phyloP scores from a whole-genome alignment of 2,329 filamentous ascomycete species.

The Alternaria infectoria region DNA sequence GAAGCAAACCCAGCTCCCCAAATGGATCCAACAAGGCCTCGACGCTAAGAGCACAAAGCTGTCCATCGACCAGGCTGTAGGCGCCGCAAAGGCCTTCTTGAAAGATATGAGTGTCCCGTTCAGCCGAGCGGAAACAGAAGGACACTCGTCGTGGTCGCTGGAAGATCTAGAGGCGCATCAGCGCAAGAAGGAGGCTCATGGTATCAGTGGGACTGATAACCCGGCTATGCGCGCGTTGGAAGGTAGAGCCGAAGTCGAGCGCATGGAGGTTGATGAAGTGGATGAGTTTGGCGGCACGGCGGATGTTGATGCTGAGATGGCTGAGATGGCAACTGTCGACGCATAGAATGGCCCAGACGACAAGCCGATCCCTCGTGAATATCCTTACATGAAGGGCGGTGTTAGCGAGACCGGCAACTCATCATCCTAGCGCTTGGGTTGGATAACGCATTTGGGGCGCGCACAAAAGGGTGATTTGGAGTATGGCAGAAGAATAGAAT shows the following conservation, averaged over 20 bases:
- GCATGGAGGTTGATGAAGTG: slow-evolving; percentile 21
- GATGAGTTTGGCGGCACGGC: slow-evolving; percentile 44
- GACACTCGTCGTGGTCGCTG: slow-evolving; percentile 89
- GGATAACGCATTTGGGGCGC: background rate
- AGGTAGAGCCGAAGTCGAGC: slow-evolving; percentile 35
- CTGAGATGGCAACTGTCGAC: slow-evolving; percentile 29
- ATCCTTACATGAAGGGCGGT: background rate
- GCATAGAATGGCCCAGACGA: background rate
- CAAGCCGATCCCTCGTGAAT: background rate
- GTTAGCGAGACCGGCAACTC: background rate
- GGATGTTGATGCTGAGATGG: slow-evolving; percentile 48
- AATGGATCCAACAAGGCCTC: slow-evolving; percentile 93
- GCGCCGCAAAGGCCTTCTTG: slow-evolving; percentile 86
- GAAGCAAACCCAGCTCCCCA: slow-evolving; percentile 87
- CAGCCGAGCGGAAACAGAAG: slow-evolving; percentile 80
- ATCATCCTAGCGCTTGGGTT: background rate
- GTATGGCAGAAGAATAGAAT: background rate
- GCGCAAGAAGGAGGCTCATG: slow-evolving; percentile 73
- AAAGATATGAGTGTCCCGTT: slow-evolving; percentile 93
- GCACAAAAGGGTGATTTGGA: background rate
- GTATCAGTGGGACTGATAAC: slow-evolving; percentile 66
- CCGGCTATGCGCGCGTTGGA: slow-evolving; percentile 48
- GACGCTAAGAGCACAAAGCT: slow-evolving; percentile 86
- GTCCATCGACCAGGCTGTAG: slow-evolving; percentile 93
- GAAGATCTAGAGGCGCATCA: slow-evolving; percentile 80